These are phyloP conservation scores for Lathyrus oleraceus DNA, from an alignment of 306 rosid species.

Conservation along the genomic window DNA sequence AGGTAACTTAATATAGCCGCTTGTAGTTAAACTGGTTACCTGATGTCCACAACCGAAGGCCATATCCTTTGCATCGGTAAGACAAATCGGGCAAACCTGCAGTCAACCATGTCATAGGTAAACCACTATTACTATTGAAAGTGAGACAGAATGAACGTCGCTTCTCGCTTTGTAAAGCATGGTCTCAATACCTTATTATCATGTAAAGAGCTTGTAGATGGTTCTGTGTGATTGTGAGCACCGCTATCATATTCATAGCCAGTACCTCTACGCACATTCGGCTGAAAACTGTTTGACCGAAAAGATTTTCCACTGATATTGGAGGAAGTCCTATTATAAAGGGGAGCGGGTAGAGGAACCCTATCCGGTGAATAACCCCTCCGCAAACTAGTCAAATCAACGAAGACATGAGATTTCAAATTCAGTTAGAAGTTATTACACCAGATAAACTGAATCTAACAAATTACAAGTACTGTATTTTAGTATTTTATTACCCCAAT, in stretches of 20 bases:
- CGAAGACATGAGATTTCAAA: constrained; percentile 29
- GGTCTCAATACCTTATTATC: constrained; percentile 64
- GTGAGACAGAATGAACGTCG: neutral
- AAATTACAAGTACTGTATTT: constrained; percentile 3
- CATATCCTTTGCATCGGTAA: constrained; percentile 68
- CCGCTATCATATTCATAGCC: constrained; percentile 30
- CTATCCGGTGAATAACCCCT: constrained; percentile 61
- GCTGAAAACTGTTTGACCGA: constrained; percentile 50
- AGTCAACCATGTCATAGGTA: constrained; percentile 20
- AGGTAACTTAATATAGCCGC: neutral
- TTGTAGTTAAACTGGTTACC: constrained; percentile 47
- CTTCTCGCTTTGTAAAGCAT: constrained; percentile 14
- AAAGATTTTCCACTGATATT: constrained; percentile 29
- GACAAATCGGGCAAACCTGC: constrained; percentile 84
- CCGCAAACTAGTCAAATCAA: constrained; percentile 38
- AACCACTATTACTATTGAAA: constrained; percentile 14
- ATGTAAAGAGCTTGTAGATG: constrained; percentile 51
- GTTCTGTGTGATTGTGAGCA: constrained; percentile 38
- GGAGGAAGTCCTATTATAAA: constrained; percentile 45
- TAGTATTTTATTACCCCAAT: constrained; percentile 53
- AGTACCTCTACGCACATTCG: constrained; percentile 28
- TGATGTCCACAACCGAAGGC: constrained; percentile 94
- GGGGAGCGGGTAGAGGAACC: constrained; percentile 77
- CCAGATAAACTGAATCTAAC: constrained; percentile 4
- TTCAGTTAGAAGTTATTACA: constrained; percentile 26